phyloP scores from a whole-genome alignment of 371 early-diverging fungal species.

The Rhizopus stolonifer region DNA sequence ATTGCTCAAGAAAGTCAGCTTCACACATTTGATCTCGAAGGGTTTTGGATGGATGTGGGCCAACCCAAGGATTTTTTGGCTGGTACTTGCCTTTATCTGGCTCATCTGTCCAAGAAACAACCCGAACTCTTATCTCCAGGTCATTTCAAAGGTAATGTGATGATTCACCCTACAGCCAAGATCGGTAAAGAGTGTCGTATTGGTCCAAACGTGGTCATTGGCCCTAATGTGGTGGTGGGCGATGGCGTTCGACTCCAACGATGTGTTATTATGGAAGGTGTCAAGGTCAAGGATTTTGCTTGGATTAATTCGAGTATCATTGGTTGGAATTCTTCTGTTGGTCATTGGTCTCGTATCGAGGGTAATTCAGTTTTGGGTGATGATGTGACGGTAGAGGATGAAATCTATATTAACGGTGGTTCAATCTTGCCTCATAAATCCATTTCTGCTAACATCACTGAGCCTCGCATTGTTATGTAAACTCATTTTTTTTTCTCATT shows the following conservation, averaged over 20 bases:
- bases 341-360: constrained; percentile 92
- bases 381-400: constrained; percentile 91
- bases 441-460: constrained; percentile 82
- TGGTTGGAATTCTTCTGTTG: constrained; percentile 96
- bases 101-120: constrained; percentile 71
- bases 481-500: too few species aligned
- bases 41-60: constrained; percentile 99
- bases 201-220: constrained; percentile 94
- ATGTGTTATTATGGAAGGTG: constrained; percentile 89
- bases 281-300: constrained; percentile 84
- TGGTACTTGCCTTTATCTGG: constrained; percentile 92
- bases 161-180: constrained; percentile 89
- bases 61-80: constrained; percentile 98
- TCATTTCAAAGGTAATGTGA: constrained; percentile 80
- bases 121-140: constrained; percentile 67
- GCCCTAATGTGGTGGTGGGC: constrained; percentile 91
- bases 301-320: constrained; percentile 92
- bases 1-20: constrained; percentile 88
- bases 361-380: constrained; percentile 93
- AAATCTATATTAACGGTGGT: constrained; percentile 93
- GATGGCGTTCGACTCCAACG: constrained; percentile 92
- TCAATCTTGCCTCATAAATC: constrained; percentile 92
- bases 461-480: constrained; percentile 95
- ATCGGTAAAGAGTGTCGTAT: constrained; percentile 94
- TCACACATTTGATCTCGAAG: constrained; percentile 91